Percentiles rank a stretch among this genome's conserved stretches.
Evolutionary conservation across 306 rosid species (phyloP).

Genomic region (Medicago ruthenica): DNA sequence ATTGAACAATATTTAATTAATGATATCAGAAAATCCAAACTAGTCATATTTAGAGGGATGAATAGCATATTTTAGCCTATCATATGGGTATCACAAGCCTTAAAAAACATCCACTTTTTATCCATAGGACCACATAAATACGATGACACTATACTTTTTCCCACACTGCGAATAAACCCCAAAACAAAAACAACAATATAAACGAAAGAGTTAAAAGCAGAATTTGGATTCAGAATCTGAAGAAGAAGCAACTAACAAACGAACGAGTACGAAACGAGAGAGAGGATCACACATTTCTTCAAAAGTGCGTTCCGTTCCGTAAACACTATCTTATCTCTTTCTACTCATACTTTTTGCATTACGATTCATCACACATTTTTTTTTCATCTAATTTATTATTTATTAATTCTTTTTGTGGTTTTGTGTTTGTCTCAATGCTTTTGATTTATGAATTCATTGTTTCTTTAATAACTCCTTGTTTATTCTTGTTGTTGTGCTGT

Average conservation of each 20-base stretch:
- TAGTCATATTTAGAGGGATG: too few species aligned
- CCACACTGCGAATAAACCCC: background rate
- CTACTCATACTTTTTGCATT: background rate
- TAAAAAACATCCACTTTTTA: too few species aligned
- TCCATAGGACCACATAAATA: too few species aligned
- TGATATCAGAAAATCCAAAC: too few species aligned
- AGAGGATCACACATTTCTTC: background rate
- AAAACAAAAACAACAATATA: background rate
- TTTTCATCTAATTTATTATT: background rate
- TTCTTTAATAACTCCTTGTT: background rate
- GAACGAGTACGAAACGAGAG: background rate
- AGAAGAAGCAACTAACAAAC: background rate
- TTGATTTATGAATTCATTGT: constrained; percentile 5
- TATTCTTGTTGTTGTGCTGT: constrained; percentile 10
- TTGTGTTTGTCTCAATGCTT: constrained; percentile 4
- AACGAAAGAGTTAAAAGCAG: background rate
- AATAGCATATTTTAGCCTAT: too few species aligned
- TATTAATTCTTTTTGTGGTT: background rate
- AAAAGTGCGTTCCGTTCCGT: background rate
- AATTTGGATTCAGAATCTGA: background rate
- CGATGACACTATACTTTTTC: background rate
- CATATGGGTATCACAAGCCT: too few species aligned
- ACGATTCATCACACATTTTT: background rate
- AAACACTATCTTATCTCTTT: background rate
- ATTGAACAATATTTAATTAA: too few species aligned